Percentiles rank a stretch among this genome's conserved stretches.
These are phyloP conservation scores for Carex kokanica DNA, from an alignment of 176 grass and related monocot species.

Conservation along the genomic window DNA sequence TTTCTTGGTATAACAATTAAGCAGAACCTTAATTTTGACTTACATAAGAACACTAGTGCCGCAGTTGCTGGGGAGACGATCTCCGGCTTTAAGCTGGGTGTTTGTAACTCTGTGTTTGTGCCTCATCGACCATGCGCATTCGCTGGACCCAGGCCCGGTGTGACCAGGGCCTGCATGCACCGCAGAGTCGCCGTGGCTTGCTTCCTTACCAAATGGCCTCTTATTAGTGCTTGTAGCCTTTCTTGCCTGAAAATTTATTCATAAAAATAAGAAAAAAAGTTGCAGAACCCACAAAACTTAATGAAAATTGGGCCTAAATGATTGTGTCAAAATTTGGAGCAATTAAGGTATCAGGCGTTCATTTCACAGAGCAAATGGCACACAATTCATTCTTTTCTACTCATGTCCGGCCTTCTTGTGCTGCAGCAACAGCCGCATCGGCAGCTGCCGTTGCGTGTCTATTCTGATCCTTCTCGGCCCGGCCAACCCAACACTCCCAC, in stretches of 20 bases:
- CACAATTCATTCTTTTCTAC: no score
- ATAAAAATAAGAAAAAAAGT: no score
- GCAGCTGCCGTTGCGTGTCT: no score
- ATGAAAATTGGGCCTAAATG: no score
- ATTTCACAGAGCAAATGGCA: no score
- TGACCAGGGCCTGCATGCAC: constrained; percentile 75
- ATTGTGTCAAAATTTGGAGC: no score
- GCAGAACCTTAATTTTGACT: background rate
- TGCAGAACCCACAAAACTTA: no score
- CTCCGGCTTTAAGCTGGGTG: constrained; percentile 33
- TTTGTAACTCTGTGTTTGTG: constrained; percentile 8
- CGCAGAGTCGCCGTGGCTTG: constrained; percentile 70
- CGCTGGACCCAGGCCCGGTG: constrained; percentile 50
- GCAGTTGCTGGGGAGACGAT: constrained; percentile 52
- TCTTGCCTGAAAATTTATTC: constrained; percentile 46
- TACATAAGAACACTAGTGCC: constrained; percentile 49
- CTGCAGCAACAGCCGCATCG: no score
- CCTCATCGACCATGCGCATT: constrained; percentile 39
- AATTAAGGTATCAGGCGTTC: no score
- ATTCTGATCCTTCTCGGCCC: no score
- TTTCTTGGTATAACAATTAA: background rate
- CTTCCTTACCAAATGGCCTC: constrained; percentile 73
- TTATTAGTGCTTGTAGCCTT: constrained; percentile 78
- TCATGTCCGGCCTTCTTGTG: no score
- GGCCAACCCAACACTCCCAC: no score